Conservation (phyloP, 192 early-diverging fungal genomes). For the Podila clonocystis region DNA sequence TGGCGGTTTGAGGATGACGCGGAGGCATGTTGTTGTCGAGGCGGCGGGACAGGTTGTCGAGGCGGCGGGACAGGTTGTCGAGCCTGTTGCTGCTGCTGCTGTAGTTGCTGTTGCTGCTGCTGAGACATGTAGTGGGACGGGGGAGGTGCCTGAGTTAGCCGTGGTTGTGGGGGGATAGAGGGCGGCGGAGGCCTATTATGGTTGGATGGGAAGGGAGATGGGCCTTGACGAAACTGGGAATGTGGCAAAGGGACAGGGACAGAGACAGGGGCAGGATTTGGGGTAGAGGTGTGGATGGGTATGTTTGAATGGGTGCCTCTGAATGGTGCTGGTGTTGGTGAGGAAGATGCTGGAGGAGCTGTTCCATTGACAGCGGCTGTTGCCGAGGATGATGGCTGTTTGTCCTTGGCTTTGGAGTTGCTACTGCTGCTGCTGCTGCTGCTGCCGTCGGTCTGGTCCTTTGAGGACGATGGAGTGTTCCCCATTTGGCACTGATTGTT, state of each 20-base stretch:
- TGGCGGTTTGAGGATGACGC: not conserved
- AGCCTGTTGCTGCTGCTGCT: not conserved
- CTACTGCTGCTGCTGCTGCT: not conserved
- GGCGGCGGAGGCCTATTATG: slow-evolving; percentile 14
- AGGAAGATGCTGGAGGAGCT: not conserved
- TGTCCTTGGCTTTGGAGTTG: not conserved
- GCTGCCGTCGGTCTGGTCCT: slow-evolving; percentile 3
- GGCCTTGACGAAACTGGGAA: not conserved
- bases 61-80: not conserved
- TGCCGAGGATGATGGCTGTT: slow-evolving; percentile 3
- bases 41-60: not conserved
- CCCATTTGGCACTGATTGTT: slow-evolving; percentile 17
- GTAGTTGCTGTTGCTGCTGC: slow-evolving; percentile 7
- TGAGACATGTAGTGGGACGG: slow-evolving; percentile 3
- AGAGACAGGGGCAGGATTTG: not conserved
- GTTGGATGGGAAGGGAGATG: not conserved
- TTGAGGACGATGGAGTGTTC: slow-evolving; percentile 27
- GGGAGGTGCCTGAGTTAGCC: slow-evolving; percentile 6
- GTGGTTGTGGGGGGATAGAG: slow-evolving; percentile 5
- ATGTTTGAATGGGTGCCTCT: slow-evolving; percentile 27
- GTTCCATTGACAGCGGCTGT: not conserved
- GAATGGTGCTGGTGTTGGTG: not conserved
- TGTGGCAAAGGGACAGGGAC: not conserved
- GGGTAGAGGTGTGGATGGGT: slow-evolving; percentile 13
- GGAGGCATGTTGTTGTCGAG: not conserved